Base-by-base conservation (phyloP, 768 basidiomycete genomes). In the Rhodocollybia butyracea region DNA sequence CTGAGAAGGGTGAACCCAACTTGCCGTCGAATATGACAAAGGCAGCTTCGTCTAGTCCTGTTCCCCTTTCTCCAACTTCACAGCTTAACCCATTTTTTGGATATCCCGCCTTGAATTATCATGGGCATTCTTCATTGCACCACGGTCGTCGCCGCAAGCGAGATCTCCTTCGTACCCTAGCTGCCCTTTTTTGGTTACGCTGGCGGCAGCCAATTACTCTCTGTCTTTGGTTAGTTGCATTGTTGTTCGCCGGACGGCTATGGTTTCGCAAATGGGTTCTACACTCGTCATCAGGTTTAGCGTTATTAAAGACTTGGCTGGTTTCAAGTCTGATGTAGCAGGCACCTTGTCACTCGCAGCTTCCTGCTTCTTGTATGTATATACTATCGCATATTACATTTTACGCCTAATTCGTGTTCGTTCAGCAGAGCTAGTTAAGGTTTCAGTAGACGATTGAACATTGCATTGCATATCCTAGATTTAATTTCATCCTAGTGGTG, bases 71-170 rank as follows among this genome's bases (percentile, higher is more conserved):
- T 8, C 76, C 85, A 19, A 82, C 79, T 29, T 89, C 88, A 26
- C 64, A 72, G 34, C 69, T 81, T 38, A 91, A 89, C 59, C 89
- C 89, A 1, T 90, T 85, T 68, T 91, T 81, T 59, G 89, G 89
- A 3, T 90, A 91, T 63, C 86, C 88, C 5, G 74, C 76, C 39
- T 73, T 61, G 55, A 66, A 62, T 55, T 66, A 64, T 54, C 68
- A 54, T 48, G 70, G 65, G 30, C 70, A 77, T 15, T 70, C 77
- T 47, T 68, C 72, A 15, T 73, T 87, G 59, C 77, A 75, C 34
- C 76, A 83, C 65, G 85, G 86, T 36, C 86, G 84, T 31, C 79
- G 81, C 55, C 80, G 88, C 51, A 86, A 85, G 58, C 79, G 86
- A 60, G 88, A 89, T 65, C 77, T 91, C 24, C 63, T 76, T 21